Percentiles rank a stretch among this genome's conserved stretches.
phyloP scores from a whole-genome alignment of 2,329 filamentous ascomycete species.

The Plectosphaerella cucumerina region DNA sequence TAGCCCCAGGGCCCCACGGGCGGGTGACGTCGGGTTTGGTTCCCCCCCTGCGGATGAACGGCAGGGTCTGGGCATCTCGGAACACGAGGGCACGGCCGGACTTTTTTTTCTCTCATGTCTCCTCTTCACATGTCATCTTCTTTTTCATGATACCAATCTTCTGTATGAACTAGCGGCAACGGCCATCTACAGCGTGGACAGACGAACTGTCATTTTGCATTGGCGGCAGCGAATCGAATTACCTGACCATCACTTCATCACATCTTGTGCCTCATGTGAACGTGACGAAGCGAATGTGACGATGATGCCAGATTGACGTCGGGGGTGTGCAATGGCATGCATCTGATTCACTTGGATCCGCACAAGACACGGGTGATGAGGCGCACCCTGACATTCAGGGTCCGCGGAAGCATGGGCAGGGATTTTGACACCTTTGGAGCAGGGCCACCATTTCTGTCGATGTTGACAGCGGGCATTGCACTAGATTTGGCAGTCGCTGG shows the following conservation, averaged over 20 bases:
- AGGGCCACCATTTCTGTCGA: no score
- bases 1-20: not conserved
- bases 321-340: no score
- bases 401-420: no score
- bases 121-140: not conserved
- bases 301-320: not conserved
- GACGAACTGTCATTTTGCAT: not conserved
- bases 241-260: not conserved
- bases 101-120: not conserved
- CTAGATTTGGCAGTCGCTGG: no score
- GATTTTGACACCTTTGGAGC: no score
- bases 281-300: not conserved
- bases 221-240: not conserved
- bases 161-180: not conserved
- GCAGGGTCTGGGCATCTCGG: no score
- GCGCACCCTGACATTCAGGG: no score
- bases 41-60: not conserved
- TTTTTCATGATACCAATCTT: not conserved
- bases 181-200: not conserved
- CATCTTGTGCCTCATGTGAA: not conserved
- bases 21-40: not conserved
- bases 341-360: no score
- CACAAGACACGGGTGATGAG: no score
- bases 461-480: no score
- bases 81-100: not conserved